Conservation (phyloP, 345 rosid genomes). For the Laguncularia racemosa region DNA sequence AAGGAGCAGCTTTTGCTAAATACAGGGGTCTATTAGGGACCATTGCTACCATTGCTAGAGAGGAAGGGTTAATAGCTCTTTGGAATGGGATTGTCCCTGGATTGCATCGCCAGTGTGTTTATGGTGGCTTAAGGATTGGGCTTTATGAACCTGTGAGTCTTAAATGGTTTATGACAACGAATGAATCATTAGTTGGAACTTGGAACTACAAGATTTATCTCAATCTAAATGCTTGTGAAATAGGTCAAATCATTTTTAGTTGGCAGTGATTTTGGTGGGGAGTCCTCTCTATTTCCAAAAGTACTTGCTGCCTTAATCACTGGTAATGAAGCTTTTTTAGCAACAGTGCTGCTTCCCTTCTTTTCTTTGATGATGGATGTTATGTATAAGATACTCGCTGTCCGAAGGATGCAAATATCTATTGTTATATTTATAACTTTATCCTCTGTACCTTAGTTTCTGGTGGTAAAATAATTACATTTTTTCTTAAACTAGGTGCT, state of each 20-base stretch:
- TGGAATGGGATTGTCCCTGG: conserved; percentile 96
- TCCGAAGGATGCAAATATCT: no score
- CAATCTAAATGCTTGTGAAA: conserved; percentile 16
- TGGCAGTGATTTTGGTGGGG: conserved; percentile 74
- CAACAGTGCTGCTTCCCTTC: conserved; percentile 9
- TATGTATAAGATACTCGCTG: no score
- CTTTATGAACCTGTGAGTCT: conserved; percentile 82
- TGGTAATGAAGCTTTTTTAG: conserved; percentile 33
- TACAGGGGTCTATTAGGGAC: conserved; percentile 78
- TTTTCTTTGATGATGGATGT: neutral
- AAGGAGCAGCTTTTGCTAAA: conserved; percentile 47
- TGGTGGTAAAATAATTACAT: neutral
- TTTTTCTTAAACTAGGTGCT: conserved; percentile 52
- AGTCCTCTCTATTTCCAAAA: conserved; percentile 73
- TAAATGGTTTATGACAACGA: conserved; percentile 7
- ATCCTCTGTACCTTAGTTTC: no score
- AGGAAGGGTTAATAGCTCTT: conserved; percentile 75
- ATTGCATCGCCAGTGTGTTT: conserved; percentile 81
- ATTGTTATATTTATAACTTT: no score
- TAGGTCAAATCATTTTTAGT: conserved; percentile 86
- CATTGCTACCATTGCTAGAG: conserved; percentile 71
- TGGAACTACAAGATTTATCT: conserved; percentile 5
- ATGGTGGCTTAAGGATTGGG: conserved; percentile 91
- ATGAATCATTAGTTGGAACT: conserved; percentile 2
- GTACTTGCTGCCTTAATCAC: conserved; percentile 87